These are phyloP conservation scores for Austroboletus festivus DNA, from an alignment of 768 basidiomycete genomes.

Conservation along the genomic window DNA sequence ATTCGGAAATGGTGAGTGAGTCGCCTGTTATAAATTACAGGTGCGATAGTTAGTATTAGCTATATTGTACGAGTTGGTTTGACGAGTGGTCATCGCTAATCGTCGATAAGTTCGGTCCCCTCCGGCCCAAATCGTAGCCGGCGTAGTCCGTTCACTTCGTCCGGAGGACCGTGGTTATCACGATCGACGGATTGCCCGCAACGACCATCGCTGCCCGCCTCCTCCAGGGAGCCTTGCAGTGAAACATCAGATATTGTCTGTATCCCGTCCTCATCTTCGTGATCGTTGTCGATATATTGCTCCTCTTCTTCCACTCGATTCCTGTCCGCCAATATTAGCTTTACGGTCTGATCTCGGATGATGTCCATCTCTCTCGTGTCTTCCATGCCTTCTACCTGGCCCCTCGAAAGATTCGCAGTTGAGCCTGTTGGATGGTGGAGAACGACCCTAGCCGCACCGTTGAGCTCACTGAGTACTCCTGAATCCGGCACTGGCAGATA, in stretches of 20 bases:
- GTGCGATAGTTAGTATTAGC: no score
- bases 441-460: constrained; percentile 18
- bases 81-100: not conserved
- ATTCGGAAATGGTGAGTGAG: no score
- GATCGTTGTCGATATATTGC: constrained; percentile 4
- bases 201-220: not conserved
- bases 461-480: constrained; percentile 9
- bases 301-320: constrained; percentile 5
- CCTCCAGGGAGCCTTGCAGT: constrained; percentile 1
- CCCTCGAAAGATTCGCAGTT: constrained; percentile 22
- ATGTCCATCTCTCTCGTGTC: constrained; percentile 10
- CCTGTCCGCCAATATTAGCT: constrained; percentile 12
- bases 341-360: constrained; percentile 8
- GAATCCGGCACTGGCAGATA: constrained; percentile 18
- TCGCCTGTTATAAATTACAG: no score
- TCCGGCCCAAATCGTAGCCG: constrained; percentile 18
- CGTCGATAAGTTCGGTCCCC: constrained; percentile 24
- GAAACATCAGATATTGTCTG: not conserved
- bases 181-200: no score
- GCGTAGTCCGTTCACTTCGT: not conserved
- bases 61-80: no score
- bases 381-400: constrained; percentile 23
- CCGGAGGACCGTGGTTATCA: not conserved
- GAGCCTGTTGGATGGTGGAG: constrained; percentile 22
- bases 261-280: constrained; percentile 25